Conservation (phyloP, 768 basidiomycete genomes). For the Tephrocybe sp. region DNA sequence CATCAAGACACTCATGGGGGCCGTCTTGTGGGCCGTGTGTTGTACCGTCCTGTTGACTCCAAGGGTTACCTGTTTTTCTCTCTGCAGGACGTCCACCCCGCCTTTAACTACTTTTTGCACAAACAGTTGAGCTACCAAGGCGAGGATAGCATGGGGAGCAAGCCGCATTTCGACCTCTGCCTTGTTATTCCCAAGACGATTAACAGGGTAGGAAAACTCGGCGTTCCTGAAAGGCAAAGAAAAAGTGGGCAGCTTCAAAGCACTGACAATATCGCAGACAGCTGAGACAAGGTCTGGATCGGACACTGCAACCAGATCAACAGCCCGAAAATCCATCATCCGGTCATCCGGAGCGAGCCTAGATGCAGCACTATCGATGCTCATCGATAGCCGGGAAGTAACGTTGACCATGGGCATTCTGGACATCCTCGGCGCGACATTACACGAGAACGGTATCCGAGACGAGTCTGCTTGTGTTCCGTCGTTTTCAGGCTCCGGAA, state of each 20-base stretch:
- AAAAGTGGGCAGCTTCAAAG: conserved; percentile 28
- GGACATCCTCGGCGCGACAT: conserved; percentile 17
- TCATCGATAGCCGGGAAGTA: conserved; percentile 2
- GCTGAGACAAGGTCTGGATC: conserved; percentile 34
- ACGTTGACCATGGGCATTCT: conserved; percentile 32
- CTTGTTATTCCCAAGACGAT: conserved; percentile 26
- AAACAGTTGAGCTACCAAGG: conserved; percentile 34
- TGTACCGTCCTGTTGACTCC: conserved; percentile 19
- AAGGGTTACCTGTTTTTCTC: conserved; percentile 27
- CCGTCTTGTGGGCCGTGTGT: conserved; percentile 16
- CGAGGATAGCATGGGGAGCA: conserved; percentile 41
- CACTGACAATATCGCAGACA: conserved; percentile 25
- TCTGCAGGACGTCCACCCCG: conserved; percentile 35
- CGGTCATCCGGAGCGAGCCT: background rate
- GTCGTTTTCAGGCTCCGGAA: background rate
- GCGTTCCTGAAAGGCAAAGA: conserved; percentile 4
- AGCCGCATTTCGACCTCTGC: conserved; percentile 32
- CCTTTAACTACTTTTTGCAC: conserved; percentile 33
- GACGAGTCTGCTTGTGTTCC: background rate
- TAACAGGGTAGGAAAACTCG: conserved; percentile 24
- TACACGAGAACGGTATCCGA: conserved; percentile 4
- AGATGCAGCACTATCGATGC: background rate
- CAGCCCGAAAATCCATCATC: background rate
- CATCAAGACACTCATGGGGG: conserved; percentile 31
- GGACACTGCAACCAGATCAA: conserved; percentile 25